Base-by-base conservation (phyloP, 129 eudicot species). In the Pulicaria dysenterica region DNA sequence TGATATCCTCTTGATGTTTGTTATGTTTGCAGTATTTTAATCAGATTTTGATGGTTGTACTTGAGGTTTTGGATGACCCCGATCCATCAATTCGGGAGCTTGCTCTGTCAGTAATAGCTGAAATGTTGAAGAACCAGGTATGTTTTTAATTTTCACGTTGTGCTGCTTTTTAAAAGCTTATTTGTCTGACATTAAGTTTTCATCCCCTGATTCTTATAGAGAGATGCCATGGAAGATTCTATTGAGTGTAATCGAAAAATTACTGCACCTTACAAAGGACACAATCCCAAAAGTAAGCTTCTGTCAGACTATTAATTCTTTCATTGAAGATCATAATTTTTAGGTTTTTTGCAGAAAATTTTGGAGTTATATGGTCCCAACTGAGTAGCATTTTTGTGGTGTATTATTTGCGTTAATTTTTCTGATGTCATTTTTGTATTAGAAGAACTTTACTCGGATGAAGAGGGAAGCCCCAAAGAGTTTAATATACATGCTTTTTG, bases 41-140 rank as follows among this genome's bases (percentile, higher is more conserved):
- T 79, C 99, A 90, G 86, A 88, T 90, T 44, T 83, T 94, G 81
- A 94, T 93, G 63, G 89, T 77, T 67, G 91, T 84, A 44, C 96
- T 94, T 49, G 97, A 94, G 81, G 86, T 90, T 47, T 78, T 94
- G 83, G 96, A 90, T 67, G 97, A 94, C 57, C 47, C 91, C 41
- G 99, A 94, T 80, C 69, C 97, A 71, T 83, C 89, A 36, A 78
- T 83, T 64, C 85, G 89, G 11, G 97, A 94, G 78, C 88, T 85
- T 75, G 84, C 87, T 61, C 88, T 94, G 42, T 81, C 83, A 2
- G 82, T 94, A 76, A 77, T 90, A 42, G 82, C 78, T 46, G 97
- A 94, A 82, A 94, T 94, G 97, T 86, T 94, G 83, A 94, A 84
- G 81, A 88, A 86, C 76, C 99, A 94, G 96, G 99, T 94, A 43